Evolutionary conservation across 1,284 basidiomycete genomes (phyloP).

Genomic region (Cutaneotrichosporon mucoides): DNA sequence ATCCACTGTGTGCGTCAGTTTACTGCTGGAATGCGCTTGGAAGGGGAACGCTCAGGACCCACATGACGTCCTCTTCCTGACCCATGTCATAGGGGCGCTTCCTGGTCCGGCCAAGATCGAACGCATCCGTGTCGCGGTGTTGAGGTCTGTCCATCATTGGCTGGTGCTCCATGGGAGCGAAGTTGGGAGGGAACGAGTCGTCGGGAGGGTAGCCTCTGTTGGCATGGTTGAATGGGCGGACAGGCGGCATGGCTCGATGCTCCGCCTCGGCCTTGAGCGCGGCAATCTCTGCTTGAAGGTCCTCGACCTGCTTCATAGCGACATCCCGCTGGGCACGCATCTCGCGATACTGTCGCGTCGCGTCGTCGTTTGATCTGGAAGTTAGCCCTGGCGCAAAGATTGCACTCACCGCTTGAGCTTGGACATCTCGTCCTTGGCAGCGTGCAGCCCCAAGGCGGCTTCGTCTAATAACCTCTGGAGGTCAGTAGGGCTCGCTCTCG

Average conservation of each 20-base stretch:
- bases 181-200: too few species aligned
- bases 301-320: not conserved
- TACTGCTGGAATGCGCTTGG: too few species aligned
- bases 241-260: not conserved
- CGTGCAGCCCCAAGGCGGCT: not conserved
- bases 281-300: not conserved
- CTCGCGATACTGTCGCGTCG: conserved; percentile 1
- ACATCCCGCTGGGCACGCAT: conserved; percentile 1
- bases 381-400: too few species aligned
- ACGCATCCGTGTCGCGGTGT: not conserved
- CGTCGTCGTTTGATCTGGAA: conserved; percentile 1
- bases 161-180: too few species aligned
- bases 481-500: not conserved
- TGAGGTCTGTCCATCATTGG: too few species aligned
- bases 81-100: too few species aligned
- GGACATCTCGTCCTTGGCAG: not conserved
- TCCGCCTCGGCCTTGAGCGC: not conserved
- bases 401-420: not conserved
- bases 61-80: too few species aligned
- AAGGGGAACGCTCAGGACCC: too few species aligned
- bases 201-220: not conserved
- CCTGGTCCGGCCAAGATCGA: too few species aligned
- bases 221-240: not conserved
- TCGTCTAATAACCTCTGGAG: not conserved
- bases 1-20: too few species aligned